Percentiles rank a stretch among this genome's conserved stretches.
Evolutionary conservation across 768 basidiomycete species (phyloP).

Genomic region (Clathrus columnatus): DNA sequence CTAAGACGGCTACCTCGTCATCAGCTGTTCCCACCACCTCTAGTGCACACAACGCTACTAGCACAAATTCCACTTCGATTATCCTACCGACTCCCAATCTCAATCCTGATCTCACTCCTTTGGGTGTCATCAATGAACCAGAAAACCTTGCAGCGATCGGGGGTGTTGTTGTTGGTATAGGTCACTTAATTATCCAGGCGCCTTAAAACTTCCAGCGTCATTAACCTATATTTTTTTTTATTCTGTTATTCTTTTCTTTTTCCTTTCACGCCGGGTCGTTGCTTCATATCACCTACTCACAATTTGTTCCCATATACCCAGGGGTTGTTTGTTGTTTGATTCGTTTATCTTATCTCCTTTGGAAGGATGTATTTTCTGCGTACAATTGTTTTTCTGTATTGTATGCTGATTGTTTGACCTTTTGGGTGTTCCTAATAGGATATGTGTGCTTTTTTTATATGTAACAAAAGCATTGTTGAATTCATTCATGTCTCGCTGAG

Average conservation of each 20-base stretch:
- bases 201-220: not conserved
- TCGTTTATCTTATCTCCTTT: not conserved
- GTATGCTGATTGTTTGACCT: too few relatives aligned
- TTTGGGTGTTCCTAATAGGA: not conserved
- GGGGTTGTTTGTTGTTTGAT: not conserved
- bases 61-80: not conserved
- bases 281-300: not conserved
- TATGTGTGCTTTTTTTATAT: not conserved
- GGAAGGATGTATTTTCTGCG: not conserved
- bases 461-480: too few relatives aligned
- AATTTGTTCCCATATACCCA: not conserved
- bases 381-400: not conserved
- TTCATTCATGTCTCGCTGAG: too few relatives aligned
- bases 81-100: not conserved
- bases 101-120: not conserved
- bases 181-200: not conserved
- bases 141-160: not conserved
- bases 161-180: not conserved
- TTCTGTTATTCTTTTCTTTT: not conserved
- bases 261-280: not conserved
- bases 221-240: not conserved
- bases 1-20: slow-evolving; percentile 15
- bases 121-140: not conserved
- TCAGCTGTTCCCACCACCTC: slow-evolving; percentile 14
- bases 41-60: not conserved